Evolutionary conservation across 2,329 filamentous ascomycete species (phyloP), one percentile per base, ranked within the genome.

Genomic region (Paracamarosporium sp.): DNA sequence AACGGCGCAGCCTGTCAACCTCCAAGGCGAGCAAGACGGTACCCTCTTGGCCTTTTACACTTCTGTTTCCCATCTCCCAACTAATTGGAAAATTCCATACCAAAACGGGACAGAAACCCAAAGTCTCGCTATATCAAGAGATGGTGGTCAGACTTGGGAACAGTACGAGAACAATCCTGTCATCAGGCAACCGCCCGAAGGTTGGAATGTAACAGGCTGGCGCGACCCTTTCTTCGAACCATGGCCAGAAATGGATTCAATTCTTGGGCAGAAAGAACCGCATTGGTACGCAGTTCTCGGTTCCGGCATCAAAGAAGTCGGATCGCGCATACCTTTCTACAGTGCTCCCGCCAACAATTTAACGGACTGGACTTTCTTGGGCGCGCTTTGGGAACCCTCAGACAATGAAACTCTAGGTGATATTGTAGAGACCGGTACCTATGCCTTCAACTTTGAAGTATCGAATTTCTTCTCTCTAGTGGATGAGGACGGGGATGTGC

Each of bases 11-110:
- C 80, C 83, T 1, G 79, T 82, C 7, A 83, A 83, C 12, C 67
- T 82, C 0, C 62, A 77, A 4, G 82, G 81, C 30, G 76, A 82
- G 55, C 64, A 75, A 36, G 76, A 82, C 59, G 80, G 80, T 36
- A 80, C 80, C 5, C 74, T 83, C 2, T 72, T 80, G 12, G 65
- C 76, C 13, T 79, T 83, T 56, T 83, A 83, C 68, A 83, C 81
- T 2, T 79, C 78, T 2, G 80, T 82, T 3, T 76, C 75, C 6
- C 65, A 78, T 7, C 71, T 82, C 1, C 81, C 81, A 0, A 82
- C 80, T 12, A 77, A 73, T 55, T 83, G 79, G 79, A 61, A 65
- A 5, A 65, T 78, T n/a, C 75, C 75, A 1, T 83, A 83, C 57
- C 71, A 70, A 1, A 73, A 73, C 0, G 78, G 78, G 30, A 81